Evolutionary conservation across 2,329 filamentous ascomycete species (phyloP).

Genomic region (Alternaria sp.): DNA sequence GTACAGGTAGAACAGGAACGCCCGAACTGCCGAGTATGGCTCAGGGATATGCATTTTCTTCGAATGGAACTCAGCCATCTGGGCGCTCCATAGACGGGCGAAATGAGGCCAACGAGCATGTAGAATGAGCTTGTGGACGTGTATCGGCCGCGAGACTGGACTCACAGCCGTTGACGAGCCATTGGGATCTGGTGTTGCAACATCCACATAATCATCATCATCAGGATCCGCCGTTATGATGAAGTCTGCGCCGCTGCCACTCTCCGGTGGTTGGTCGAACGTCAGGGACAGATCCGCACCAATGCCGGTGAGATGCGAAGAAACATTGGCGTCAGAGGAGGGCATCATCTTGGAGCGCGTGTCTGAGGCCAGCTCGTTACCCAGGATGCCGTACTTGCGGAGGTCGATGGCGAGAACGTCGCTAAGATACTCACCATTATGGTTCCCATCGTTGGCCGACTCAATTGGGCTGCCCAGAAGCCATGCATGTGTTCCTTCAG

Average conservation of each 20-base stretch:
- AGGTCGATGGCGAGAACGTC: slow-evolving; percentile 95
- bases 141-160: slow-evolving; percentile 76
- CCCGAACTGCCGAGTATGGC: slow-evolving; percentile 90
- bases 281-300: slow-evolving; percentile 85
- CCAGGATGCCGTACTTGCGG: slow-evolving; percentile 87
- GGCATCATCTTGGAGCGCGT: slow-evolving; percentile 54
- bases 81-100: slow-evolving; percentile 84
- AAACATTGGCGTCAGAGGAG: slow-evolving; percentile 63
- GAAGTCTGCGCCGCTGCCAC: slow-evolving; percentile 88
- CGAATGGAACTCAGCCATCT: slow-evolving; percentile 97
- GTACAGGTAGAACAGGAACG: slow-evolving; percentile 96
- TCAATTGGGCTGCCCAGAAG: slow-evolving; percentile 91
- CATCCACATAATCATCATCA: slow-evolving; percentile 72
- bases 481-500: slow-evolving; percentile 96
- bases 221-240: slow-evolving; percentile 87
- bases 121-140: slow-evolving; percentile 93
- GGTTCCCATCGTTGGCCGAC: slow-evolving; percentile 67
- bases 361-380: slow-evolving; percentile 69
- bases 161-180: slow-evolving; percentile 43
- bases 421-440: slow-evolving; percentile 89
- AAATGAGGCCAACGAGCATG: slow-evolving; percentile 98
- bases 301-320: slow-evolving; percentile 67
- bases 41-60: slow-evolving; percentile 98
- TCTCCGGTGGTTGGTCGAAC: slow-evolving; percentile 86
- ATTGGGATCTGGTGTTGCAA: slow-evolving; percentile 51